Evolutionary conservation across 306 rosid genomes (phyloP).

Genomic region (Rosa rugosa): DNA sequence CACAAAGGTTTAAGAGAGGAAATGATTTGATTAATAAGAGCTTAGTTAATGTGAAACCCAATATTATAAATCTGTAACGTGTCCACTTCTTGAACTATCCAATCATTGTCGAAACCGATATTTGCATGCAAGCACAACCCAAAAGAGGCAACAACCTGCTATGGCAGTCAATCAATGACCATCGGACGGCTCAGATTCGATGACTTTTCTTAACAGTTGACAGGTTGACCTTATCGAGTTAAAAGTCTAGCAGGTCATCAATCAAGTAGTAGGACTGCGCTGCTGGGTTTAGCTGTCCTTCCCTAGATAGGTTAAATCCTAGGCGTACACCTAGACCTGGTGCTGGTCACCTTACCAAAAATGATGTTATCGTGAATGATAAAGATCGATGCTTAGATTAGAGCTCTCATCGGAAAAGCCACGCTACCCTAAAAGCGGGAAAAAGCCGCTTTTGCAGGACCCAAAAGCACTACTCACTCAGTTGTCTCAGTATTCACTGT

Average conservation of each 20-base stretch:
- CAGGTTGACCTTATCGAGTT: background rate
- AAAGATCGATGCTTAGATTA: background rate
- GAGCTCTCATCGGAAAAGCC: slow-evolving; percentile 16
- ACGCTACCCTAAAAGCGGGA: slow-evolving; percentile 13
- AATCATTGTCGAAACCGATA: slow-evolving; percentile 40
- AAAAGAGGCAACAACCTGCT: background rate
- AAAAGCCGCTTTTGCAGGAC: slow-evolving; percentile 33
- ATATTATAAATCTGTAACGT: slow-evolving; percentile 28
- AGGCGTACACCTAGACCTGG: slow-evolving; percentile 27
- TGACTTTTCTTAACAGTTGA: background rate
- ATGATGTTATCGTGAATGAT: background rate
- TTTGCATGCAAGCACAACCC: background rate
- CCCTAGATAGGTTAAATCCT: slow-evolving; percentile 17
- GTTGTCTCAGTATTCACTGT: background rate
- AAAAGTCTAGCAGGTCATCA: background rate
- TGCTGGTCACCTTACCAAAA: background rate
- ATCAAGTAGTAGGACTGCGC: background rate
- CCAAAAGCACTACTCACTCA: background rate
- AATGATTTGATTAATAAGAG: slow-evolving; percentile 36
- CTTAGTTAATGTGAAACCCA: background rate
- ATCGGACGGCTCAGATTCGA: background rate
- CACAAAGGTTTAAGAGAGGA: background rate
- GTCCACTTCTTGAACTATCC: slow-evolving; percentile 26
- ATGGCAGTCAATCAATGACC: background rate
- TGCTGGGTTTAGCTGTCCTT: background rate